Conservation (phyloP, 371 early-diverging fungal species). For the Mucor sp. region DNA sequence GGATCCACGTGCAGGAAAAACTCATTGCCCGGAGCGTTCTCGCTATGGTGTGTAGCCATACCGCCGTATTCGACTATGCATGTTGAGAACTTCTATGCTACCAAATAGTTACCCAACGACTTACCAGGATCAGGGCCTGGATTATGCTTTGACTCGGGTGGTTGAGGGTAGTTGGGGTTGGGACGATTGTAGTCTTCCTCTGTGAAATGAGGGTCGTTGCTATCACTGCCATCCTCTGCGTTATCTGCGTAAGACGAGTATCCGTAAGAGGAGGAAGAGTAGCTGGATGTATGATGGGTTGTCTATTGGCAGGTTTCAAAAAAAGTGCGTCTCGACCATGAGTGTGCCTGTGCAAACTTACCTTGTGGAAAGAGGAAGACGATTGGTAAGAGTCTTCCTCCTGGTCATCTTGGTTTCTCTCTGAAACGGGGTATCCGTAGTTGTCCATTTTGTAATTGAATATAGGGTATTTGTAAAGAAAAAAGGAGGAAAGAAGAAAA, state of each 20-base stretch:
- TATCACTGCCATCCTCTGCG: conserved; percentile 6
- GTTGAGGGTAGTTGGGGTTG: conserved; percentile 31
- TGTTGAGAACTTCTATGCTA: background rate
- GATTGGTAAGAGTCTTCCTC: conserved; percentile 3
- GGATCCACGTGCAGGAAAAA: conserved; percentile 44
- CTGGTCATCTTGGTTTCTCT: background rate
- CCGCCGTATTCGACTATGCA: conserved; percentile 29
- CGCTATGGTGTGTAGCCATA: conserved; percentile 11
- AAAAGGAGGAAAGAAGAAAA: background rate
- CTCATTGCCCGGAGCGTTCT: conserved; percentile 17
- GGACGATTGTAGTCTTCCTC: conserved; percentile 17
- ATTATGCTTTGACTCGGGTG: conserved; percentile 30
- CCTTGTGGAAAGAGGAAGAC: background rate
- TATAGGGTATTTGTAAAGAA: background rate
- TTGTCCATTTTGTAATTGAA: conserved; percentile 6
- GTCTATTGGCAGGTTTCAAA: background rate
- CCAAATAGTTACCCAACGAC: too few relatives aligned
- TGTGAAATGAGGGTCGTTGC: conserved; percentile 15
- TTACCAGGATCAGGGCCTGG: conserved; percentile 34
- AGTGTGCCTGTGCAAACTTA: background rate
- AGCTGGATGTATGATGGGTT: background rate
- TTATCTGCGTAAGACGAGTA: background rate
- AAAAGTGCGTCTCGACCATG: background rate
- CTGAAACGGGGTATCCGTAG: conserved; percentile 18
- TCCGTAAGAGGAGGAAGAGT: conserved; percentile 8